phyloP scores from a whole-genome alignment of 177 flowering plant genomes.

The Vitis hybrid region DNA sequence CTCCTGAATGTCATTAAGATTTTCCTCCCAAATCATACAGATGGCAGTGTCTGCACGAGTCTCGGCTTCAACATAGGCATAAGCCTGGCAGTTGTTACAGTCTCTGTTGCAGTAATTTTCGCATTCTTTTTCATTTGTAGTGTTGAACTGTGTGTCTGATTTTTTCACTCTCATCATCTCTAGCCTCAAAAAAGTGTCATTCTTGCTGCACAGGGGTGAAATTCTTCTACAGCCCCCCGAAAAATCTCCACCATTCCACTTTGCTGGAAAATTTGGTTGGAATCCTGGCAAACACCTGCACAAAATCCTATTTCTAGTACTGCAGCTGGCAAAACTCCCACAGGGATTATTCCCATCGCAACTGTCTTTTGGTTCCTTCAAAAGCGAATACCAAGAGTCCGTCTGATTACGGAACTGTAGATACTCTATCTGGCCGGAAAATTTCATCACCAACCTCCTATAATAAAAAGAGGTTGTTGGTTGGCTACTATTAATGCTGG shows the following conservation, averaged over 20 bases:
- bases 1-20: conserved; percentile 20
- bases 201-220: background rate
- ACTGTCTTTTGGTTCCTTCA: conserved; percentile 1
- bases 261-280: background rate
- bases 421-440: background rate
- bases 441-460: conserved; percentile 12
- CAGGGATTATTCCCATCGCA: conserved; percentile 6
- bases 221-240: background rate
- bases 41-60: background rate
- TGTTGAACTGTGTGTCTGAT: too few species aligned
- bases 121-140: conserved; percentile 7
- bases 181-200: conserved; percentile 1
- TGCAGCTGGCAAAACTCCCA: conserved; percentile 12
- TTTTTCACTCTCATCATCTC: conserved; percentile 7
- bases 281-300: conserved; percentile 15
- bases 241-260: conserved; percentile 5
- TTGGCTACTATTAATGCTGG: background rate
- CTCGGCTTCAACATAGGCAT: background rate
- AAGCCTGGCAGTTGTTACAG: conserved; percentile 12
- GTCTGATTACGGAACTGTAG: background rate
- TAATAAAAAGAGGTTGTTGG: background rate
- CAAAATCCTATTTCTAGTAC: background rate
- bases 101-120: conserved; percentile 3
- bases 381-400: background rate
- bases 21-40: conserved; percentile 26